Conservation (phyloP, 2,329 filamentous ascomycete species). For the Curvularia verruculosa region DNA sequence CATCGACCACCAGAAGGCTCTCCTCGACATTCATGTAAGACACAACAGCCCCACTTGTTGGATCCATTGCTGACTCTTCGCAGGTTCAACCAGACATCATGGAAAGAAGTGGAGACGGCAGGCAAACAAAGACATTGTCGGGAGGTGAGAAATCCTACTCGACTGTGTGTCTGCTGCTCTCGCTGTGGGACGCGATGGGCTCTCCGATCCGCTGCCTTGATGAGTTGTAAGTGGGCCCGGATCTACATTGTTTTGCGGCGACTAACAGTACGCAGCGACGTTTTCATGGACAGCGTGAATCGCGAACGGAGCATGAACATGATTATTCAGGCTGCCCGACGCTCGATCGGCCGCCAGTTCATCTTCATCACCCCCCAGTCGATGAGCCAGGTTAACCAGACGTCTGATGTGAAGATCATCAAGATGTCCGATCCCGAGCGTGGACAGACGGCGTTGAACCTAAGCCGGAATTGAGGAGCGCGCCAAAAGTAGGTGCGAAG, state of each 20-base stretch:
- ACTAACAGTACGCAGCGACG: conserved; percentile 64
- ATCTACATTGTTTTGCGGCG: conserved; percentile 2
- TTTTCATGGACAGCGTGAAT: conserved; percentile 99
- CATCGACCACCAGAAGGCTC: conserved; percentile 75
- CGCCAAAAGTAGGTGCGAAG: background rate
- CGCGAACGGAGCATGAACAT: conserved; percentile 90
- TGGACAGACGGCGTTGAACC: conserved; percentile 54
- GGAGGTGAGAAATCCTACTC: conserved; percentile 98
- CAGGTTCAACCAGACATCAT: conserved; percentile 71
- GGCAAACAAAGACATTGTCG: conserved; percentile 89
- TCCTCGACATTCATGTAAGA: conserved; percentile 74
- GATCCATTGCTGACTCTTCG: conserved; percentile 8
- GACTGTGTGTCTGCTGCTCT: conserved; percentile 88
- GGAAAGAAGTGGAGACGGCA: conserved; percentile 69
- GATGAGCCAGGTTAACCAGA: conserved; percentile 58
- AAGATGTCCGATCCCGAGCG: conserved; percentile 65
- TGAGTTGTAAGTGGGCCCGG: conserved; percentile 70
- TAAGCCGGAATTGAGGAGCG: conserved; percentile 19
- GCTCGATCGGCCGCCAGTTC: conserved; percentile 89
- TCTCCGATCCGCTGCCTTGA: conserved; percentile 93
- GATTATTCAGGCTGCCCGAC: conserved; percentile 85
- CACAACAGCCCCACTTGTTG: background rate
- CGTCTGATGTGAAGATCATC: conserved; percentile 77
- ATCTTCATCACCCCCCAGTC: conserved; percentile 95
- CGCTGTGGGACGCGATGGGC: conserved; percentile 98